Base-by-base conservation (phyloP, 2,329 filamentous ascomycete genomes). In the Bimuria novae-zelandiae region DNA sequence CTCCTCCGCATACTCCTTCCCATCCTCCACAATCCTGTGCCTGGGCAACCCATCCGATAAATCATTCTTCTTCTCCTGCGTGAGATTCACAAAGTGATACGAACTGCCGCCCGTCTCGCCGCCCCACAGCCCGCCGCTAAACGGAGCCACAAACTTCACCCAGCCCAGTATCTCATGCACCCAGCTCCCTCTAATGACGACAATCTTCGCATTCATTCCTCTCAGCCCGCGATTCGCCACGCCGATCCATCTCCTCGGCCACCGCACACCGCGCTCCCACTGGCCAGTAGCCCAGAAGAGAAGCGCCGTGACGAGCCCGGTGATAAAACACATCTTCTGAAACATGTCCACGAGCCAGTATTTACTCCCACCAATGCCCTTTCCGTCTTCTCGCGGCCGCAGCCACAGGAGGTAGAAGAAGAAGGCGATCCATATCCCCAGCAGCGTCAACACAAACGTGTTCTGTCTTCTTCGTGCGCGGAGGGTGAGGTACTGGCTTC, bases 341-440 rank as follows among this genome's bases (percentile, higher is more conserved):
- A 84, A 84, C 71, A 89, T 90, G 68, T 97, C 93, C 3, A 97
- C 84, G 23, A 95, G 87, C 93, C 93, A 97, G 80, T 99, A 99
- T 48, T 96, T 91, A 12, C 89, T 93, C 27, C 94, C 93, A 47
- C 94, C 94, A 5, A 96, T 86, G 32, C 93, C 93, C 61, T 84
- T 86, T 60, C 93, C 93, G 79, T 97, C 93, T 74, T 97, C 93
- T 60, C 93, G 86, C n/a, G 92, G 92, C n/a, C 91, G 89, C 61
- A 97, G 83, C 79, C 96, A 97, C 43, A 97, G 83, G 10, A 90
- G 88, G 75, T 97, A 97, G 60, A 86, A 86, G 76, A 97, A 97
- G 66, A 89, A 88, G 56, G 84, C 76, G 41, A 91, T 87, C 94
- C 94, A 99, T 23, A 88, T 69, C 3, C 84, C 83, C 23, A 99